Conservation (phyloP, 2,329 filamentous ascomycete species). For the Colletotrichum gloeosporioides region DNA sequence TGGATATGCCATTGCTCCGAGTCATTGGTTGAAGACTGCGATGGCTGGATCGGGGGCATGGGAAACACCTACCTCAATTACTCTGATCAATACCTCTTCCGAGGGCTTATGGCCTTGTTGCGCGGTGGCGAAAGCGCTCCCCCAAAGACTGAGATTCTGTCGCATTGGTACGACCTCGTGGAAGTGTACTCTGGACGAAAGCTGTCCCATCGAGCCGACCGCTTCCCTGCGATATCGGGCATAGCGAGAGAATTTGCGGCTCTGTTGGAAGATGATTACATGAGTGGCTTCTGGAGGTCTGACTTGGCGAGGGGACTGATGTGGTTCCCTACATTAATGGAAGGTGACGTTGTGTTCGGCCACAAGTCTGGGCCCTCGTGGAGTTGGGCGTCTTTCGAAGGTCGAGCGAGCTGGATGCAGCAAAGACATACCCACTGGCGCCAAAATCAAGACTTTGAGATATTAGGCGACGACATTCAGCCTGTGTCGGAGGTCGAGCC, state of each 20-base stretch:
- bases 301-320: not conserved
- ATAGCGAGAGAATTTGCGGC: not conserved
- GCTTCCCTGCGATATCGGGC: not conserved
- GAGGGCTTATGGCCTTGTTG: not conserved
- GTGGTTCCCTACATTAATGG: not conserved
- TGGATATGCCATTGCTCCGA: not conserved
- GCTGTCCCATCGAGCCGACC: not conserved
- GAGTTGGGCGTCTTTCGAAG: not conserved
- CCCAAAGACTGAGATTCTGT: not conserved
- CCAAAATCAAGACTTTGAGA: not conserved
- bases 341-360: not conserved
- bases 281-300: not conserved
- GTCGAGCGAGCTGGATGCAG: not conserved
- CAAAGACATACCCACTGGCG: not conserved
- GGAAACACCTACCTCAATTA: fast-evolving
- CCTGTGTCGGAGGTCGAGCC: not conserved
- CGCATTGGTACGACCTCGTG: not conserved
- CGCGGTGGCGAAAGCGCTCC: not conserved
- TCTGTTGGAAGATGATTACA: not conserved
- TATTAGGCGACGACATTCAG: not conserved
- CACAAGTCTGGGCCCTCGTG: not conserved
- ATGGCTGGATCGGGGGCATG: not conserved
- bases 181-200: not conserved
- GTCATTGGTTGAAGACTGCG: not conserved
- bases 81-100: not conserved